Conservation (phyloP, 768 basidiomycete species). For the Tephrocybe rancida region DNA sequence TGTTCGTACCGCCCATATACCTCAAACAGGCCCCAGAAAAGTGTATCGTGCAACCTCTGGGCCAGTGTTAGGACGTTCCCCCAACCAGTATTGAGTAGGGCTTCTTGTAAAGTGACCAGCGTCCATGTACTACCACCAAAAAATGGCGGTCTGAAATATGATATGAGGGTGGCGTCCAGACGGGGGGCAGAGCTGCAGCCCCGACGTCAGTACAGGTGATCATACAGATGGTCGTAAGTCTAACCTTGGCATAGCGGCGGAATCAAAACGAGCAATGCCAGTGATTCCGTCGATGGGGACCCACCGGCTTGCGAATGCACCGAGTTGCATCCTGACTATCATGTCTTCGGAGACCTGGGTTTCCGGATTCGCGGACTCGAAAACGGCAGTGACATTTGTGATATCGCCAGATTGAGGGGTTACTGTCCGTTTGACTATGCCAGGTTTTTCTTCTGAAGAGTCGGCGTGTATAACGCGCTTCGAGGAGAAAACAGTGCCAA, state of each 20-base stretch:
- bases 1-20: slow-evolving; percentile 10
- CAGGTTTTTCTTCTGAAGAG: too few species aligned
- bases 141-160: too few species aligned
- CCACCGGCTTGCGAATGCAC: background rate
- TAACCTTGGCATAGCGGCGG: slow-evolving; percentile 12
- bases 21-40: background rate
- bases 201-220: background rate
- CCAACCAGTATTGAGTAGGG: slow-evolving; percentile 26
- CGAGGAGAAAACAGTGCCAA: slow-evolving; percentile 8
- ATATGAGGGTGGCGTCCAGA: slow-evolving; percentile 4
- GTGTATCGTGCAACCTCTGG: slow-evolving; percentile 22
- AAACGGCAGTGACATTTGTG: background rate
- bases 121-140: background rate
- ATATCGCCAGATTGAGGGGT: background rate
- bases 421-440: background rate
- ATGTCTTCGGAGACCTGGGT: too few species aligned
- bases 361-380: background rate
- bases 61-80: slow-evolving; percentile 26
- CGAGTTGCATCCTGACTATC: background rate
- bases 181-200: background rate
- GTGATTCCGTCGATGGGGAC: slow-evolving; percentile 1
- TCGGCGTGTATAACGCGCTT: slow-evolving; percentile 1
- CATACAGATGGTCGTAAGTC: background rate
- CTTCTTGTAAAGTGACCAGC: slow-evolving; percentile 27
- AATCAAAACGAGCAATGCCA: slow-evolving; percentile 16